Conservation (phyloP, 805 yeast species). For the Lipomyces starkeyi region DNA sequence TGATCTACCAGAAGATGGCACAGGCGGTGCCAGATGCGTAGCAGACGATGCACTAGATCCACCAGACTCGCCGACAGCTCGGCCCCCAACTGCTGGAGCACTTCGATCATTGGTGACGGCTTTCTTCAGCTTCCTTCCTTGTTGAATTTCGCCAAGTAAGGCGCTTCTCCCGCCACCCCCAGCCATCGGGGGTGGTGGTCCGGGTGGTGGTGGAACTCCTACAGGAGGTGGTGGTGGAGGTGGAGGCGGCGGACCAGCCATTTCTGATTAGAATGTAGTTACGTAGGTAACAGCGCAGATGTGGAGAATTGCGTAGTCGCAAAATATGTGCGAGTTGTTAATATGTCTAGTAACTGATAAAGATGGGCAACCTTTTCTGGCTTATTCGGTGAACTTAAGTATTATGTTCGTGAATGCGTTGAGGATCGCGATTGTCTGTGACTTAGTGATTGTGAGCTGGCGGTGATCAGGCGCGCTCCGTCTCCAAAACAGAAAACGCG, state of each 20-base stretch:
- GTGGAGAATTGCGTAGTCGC: background rate
- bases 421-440: too few relatives aligned
- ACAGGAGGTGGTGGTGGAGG: constrained; percentile 40
- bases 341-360: background rate
- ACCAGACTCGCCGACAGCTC: constrained; percentile 33
- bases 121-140: constrained; percentile 65
- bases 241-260: constrained; percentile 39
- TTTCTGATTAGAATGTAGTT: background rate
- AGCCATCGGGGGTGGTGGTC: constrained; percentile 34
- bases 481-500: background rate
- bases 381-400: too few relatives aligned
- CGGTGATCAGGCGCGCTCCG: too few relatives aligned
- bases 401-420: too few relatives aligned
- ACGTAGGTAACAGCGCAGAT: background rate
- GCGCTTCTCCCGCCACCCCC: constrained; percentile 42
- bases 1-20: constrained; percentile 26
- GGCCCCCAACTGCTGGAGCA: constrained; percentile 58
- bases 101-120: constrained; percentile 72
- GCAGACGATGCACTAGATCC: constrained; percentile 25
- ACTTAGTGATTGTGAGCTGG: too few relatives aligned
- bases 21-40: constrained; percentile 36
- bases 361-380: background rate
- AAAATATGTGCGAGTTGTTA: background rate
- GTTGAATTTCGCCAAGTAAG: constrained; percentile 80
- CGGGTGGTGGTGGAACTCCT: constrained; percentile 37